Evolutionary conservation across 768 basidiomycete genomes (phyloP), one percentile per base, ranked within the genome.

Genomic region (Leucosporidium creatinivorum): DNA sequence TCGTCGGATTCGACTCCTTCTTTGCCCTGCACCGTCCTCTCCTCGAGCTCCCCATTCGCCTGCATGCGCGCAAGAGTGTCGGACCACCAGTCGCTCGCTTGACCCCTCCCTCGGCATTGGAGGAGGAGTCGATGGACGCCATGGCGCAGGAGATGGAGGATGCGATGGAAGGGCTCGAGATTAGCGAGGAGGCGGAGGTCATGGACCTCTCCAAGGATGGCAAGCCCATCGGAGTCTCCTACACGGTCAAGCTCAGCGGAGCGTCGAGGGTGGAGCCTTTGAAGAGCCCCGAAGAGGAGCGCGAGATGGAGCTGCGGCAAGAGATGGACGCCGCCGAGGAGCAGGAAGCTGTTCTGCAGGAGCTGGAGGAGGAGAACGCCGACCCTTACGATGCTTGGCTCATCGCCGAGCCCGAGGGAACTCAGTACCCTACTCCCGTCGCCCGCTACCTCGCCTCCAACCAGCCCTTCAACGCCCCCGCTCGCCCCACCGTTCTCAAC

Each of bases 311-410:
- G 31, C 26, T 68, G 0, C 25, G n/a, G 65, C 50, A 61, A 30
- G 58, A 67, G 51, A 63, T 61, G n/a, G 57, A 58, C 33, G 17
- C 39, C 39, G 39, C 30, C 31, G 62, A 72, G 66, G 26, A 57
- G 51, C 44, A 62, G 52, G 67, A 72, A 48, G 62, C 66, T 12
- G 47, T 49, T 47, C 58, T 62, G 58, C 61, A 66, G 52, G 59
- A 68, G 23, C n/a, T 51, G 48, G 70, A 68, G 65, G 62, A 66
- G 12, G 58, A 58, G 17, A 26, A 36, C n/a, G 56, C 49, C 30
- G 65, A 66, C 39, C 70, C 70, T 48, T 72, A 72, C 62, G 70
- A 72, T 10, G 64, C 70, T 12, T 69, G 67, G 67, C 62, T 68
- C 55, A 62, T 72, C 51, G 70, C 67, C 6, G 67, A 72, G 57